Base-by-base conservation (phyloP, 306 rosid genomes). In the Acacia confusa region DNA sequence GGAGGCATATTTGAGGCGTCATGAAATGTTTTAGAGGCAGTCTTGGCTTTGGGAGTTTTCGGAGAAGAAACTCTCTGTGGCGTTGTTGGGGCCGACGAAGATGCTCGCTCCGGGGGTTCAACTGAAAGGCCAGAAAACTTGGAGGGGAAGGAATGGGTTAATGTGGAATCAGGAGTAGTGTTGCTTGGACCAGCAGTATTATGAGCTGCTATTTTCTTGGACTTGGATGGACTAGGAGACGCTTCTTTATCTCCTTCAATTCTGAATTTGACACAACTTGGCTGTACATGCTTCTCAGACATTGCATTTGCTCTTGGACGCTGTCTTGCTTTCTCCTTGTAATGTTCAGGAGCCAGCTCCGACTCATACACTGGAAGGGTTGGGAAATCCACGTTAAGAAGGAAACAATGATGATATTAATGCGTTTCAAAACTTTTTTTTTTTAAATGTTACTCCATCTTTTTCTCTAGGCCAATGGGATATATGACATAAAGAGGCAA, bases 291-390 rank as follows among this genome's bases (percentile, higher is more conserved):
- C 79, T 84, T 87, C 86, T 91, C 91, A 8, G 94, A 71, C 58
- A 75, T 73, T 78, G 76, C 75, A 75, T 38, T 74, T 45, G 58
- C 82, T 87, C 90, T 90, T 32, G 89, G 91, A 80, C 84, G 83
- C 53, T 79, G 90, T 82, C 73, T 90, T 25, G 71, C 82, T 9
- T 76, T 79, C 73, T 85, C 94, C 73, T 70, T 87, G 87, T 79
- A 83, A 52, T 45, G 84, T 74, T 81, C 83, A 3, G 82, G 90
- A n/a, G 89, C 92, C 79, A 53, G 78, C 85, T 92, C 97, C 3
- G 94, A 90, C 90, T 93, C 91, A 41, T 90, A 87, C 90, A 87
- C 98, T 93, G 86, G 57, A 84, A 79, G 66, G 47, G 17, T n/a
- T 16, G 75, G 55, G 57, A 70, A 44, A 65, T 65, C 44, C 44